Evolutionary conservation across 768 basidiomycete species (phyloP), one percentile per base, ranked within the genome.

Genomic region (Amanita thiersii): DNA sequence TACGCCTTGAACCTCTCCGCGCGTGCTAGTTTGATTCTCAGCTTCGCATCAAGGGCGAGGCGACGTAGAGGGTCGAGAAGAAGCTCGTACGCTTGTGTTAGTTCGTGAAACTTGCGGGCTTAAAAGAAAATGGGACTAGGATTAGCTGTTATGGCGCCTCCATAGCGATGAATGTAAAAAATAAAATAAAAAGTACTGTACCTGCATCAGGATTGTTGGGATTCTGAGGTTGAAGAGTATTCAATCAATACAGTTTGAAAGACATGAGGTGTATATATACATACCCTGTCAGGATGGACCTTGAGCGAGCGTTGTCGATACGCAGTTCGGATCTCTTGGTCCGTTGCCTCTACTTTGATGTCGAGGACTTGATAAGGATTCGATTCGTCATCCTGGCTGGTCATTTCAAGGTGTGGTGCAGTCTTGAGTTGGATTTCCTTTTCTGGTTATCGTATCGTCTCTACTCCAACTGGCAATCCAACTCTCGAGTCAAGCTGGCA

Each of bases 241-340:
- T 12, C 3, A 17, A 10, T 12, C n/a, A 5, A 38, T 8, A 10
- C 34, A 32, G 5, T 9, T n/a, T 5, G 12, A 0, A 18, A 12
- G 3, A 2, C 19, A 8, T 25, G 17, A 17, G 17, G 21, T 17
- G 14, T 7, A 14, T 21, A 15, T 20, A 12, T 30, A 70, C 75
- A 47, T 50, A 87, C 87, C 54, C 86, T 75, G 55, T 90, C 88
- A 20, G 88, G 88, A 61, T 91, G 88, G 25, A 89, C 85, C 64
- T 87, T 89, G 51, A 87, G 69, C 1, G 88, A 89, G 20, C 76
- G 69, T 45, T 85, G 71, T 29, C 87, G 73, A 50, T 89, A 91
- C 0, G 87, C 86, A 2, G 79, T 85, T 44, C 75, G 72, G 40
- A 91, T 85, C 48, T 88, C 86, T 38, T 76, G 72, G 45, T 89